These are phyloP conservation scores for Chenopodium quinoa DNA, from an alignment of 148 eudicot genomes.

Conservation along the genomic window DNA sequence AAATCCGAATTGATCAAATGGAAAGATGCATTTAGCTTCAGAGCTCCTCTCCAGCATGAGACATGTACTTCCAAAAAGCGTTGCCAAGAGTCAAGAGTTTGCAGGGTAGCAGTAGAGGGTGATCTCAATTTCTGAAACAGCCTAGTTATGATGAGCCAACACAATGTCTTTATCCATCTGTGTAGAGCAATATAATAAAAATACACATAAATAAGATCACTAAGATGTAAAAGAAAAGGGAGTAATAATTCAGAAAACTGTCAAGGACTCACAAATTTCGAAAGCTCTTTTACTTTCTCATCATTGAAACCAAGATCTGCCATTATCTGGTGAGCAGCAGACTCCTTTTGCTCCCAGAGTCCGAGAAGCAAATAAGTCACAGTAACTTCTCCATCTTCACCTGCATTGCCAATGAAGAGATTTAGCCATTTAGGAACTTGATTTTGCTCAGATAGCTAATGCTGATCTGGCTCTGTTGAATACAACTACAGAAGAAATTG, in stretches of 20 bases:
- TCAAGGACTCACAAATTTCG: constrained; percentile 57
- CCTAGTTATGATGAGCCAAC: constrained; percentile 51
- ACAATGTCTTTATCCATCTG: constrained; percentile 78
- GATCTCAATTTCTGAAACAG: neutral
- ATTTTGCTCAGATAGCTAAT: neutral
- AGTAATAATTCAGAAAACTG: constrained; percentile 1
- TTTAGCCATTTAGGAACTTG: neutral
- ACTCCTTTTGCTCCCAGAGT: constrained; percentile 73
- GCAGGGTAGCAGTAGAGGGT: neutral
- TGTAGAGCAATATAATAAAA: constrained; percentile 3
- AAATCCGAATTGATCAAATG: constrained; percentile 3
- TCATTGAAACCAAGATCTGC: constrained; percentile 67
- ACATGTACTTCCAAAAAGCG: neutral
- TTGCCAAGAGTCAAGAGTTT: constrained; percentile 13
- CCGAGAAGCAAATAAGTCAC: constrained; percentile 66
- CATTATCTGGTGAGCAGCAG: constrained; percentile 70
- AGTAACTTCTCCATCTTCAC: constrained; percentile 83
- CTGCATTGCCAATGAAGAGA: constrained; percentile 35
- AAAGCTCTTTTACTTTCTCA: constrained; percentile 75
- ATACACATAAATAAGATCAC: neutral
- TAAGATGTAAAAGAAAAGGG: neutral
- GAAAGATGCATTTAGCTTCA: constrained; percentile 1
- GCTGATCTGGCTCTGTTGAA: neutral
- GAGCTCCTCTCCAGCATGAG: neutral
- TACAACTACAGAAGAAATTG: neutral